Evolutionary conservation across 2,329 filamentous ascomycete genomes (phyloP), one percentile per base, ranked within the genome.

Genomic region (Cordyceps pruinosa): DNA sequence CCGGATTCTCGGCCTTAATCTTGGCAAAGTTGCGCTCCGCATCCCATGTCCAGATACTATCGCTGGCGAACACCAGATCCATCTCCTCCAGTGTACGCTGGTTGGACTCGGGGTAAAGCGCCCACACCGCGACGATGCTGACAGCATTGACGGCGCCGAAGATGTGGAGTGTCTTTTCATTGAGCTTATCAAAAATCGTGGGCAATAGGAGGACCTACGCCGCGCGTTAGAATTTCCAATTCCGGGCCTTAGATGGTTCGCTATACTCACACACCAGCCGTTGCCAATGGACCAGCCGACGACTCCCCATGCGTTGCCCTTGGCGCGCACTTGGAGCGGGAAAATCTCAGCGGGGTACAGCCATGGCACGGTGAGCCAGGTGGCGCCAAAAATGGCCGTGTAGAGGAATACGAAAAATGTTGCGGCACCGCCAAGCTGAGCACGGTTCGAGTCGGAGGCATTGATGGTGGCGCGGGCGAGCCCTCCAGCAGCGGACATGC

Each of bases 281-380:
- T 89, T 89, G 0, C 88, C 87, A 51, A 90, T 88, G 15, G 78
- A 82, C 88, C 87, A 91, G 0, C 88, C 87, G 0, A 89, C 80
- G 0, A 90, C 87, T 21, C 88, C 87, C 80, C 83, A 90, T 0
- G 87, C 86, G 59, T 90, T 90, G 6, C 87, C 88, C 63, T 87
- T 86, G 1, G 88, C 87, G 23, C 88, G 80, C 0, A 89, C 79
- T 59, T 86, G 80, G 0, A 89, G 70, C 0, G 87, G 86, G 64
- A 89, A 90, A 57, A 90, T 90, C 66, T 91, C 87, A 1, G 87
- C 85, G 0, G 84, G 85, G 56, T 87, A 87, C 0, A 88, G 69
- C 82, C 82, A 75, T 0, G 82, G 82, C 0, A 84, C 77, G 0
- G 74, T 80, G 7, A 81, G 63, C 77, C 77, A 80, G 0, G 72